Percentiles rank a stretch among this genome's conserved stretches.
phyloP scores from a whole-genome alignment of 2,329 filamentous ascomycete genomes.

The Talaromyces sp. region DNA sequence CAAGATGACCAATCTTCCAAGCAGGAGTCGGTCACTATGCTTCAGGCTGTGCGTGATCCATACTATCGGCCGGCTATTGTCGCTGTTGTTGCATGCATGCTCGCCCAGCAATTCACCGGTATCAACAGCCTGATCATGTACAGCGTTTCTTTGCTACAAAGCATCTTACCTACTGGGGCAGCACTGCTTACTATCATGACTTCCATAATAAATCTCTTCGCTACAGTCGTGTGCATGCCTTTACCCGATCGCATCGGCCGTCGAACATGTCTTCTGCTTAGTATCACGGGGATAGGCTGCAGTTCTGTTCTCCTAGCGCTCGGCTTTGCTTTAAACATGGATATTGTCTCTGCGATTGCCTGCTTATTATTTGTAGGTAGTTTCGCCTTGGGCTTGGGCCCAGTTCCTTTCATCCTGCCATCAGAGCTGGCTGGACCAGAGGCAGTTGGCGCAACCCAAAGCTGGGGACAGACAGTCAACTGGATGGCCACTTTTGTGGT shows the following conservation, averaged over 20 bases:
- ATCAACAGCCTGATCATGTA: constrained; percentile 99
- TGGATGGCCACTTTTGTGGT: constrained; percentile 91
- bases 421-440: constrained; percentile 89
- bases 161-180: constrained; percentile 78
- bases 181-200: constrained; percentile 84
- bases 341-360: constrained; percentile 76
- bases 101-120: constrained; percentile 87
- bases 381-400: constrained; percentile 88
- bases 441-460: constrained; percentile 88
- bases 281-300: constrained; percentile 80
- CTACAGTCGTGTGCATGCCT: constrained; percentile 79
- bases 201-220: constrained; percentile 81
- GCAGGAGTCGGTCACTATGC: constrained; percentile 68
- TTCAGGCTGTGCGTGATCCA: constrained; percentile 66
- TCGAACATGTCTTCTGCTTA: constrained; percentile 80
- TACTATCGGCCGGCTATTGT: constrained; percentile 73
- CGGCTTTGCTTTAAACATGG: constrained; percentile 73
- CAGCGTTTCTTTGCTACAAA: constrained; percentile 83
- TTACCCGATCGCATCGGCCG: constrained; percentile 85
- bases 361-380: constrained; percentile 85
- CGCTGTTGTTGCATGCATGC: constrained; percentile 87
- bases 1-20: constrained; percentile 68
- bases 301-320: constrained; percentile 77
- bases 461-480: constrained; percentile 82
- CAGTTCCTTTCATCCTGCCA: constrained; percentile 91